Conservation (phyloP, 805 yeast species). For the Metschnikowia shivogae region DNA sequence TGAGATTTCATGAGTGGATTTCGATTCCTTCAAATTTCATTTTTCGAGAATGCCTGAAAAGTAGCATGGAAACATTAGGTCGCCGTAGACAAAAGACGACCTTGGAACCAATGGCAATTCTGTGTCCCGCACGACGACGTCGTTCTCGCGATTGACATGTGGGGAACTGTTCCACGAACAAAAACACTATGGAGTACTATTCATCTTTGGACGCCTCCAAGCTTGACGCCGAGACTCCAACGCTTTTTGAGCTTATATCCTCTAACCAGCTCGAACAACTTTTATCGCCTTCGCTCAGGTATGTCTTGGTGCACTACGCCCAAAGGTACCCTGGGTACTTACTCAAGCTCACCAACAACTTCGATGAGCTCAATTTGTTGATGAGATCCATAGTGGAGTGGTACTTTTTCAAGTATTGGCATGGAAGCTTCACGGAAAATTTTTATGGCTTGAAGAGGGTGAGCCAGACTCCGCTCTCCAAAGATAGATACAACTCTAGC, state of each 20-base stretch:
- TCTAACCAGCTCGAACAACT: constrained; percentile 73
- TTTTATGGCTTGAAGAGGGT: constrained; percentile 84
- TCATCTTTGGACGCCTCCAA: constrained; percentile 74
- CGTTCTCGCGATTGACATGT: constrained; percentile 6
- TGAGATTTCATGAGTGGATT: no score
- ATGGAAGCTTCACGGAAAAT: constrained; percentile 83
- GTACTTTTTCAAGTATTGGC: constrained; percentile 67
- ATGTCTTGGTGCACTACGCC: constrained; percentile 76
- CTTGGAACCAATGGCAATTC: background rate
- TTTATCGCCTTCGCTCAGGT: constrained; percentile 78
- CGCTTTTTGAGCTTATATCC: constrained; percentile 83
- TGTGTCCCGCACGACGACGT: constrained; percentile 1
- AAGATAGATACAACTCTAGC: constrained; percentile 25
- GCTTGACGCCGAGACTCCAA: constrained; percentile 72
- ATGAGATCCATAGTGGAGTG: constrained; percentile 66
- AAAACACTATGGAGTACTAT: constrained; percentile 67
- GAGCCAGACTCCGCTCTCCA: constrained; percentile 32
- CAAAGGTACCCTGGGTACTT: constrained; percentile 69
- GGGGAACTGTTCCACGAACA: constrained; percentile 4
- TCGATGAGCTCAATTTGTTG: constrained; percentile 70
- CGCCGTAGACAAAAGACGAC: background rate
- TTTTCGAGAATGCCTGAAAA: no score
- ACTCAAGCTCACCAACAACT: constrained; percentile 56
- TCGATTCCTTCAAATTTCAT: no score
- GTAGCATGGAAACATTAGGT: no score